Base-by-base conservation (phyloP, 2,329 filamentous ascomycete genomes). In the Penicillium brevicompactum region DNA sequence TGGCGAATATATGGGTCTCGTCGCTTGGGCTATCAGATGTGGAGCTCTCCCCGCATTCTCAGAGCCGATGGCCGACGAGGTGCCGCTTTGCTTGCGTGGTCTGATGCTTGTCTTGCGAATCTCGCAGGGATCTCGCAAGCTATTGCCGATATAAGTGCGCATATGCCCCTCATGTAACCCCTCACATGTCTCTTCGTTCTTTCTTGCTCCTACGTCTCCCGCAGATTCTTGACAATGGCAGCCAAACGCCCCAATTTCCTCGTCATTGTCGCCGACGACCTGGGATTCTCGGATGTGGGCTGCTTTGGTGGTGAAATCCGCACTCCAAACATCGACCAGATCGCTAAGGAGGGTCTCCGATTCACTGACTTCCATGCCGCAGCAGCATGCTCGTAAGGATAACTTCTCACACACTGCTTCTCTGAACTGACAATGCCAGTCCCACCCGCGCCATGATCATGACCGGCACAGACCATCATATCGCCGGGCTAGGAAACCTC, bases 301-400 rank as follows among this genome's bases (percentile, higher is more conserved):
- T 81, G 80, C 63, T 87, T 84, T 61, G 84, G 84, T 42, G 78
- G 81, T 58, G 83, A 87, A 69, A 86, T 87, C 62, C 77, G 78
- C 34, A 87, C 84, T 0, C 84, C 84, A 0, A 81, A 84, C 62
- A 74, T 87, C 37, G 81, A 86, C 69, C 80, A 78, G 37, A 68
- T 84, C 3, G 78, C 81, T 2, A 71, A 76, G 70, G 71, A 78
- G 51, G 80, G 84, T 30, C 70, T 87, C 18, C 80, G 84, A 5
- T 85, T 87, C 64, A 87, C 84, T 0, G 82, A 87, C 62, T 87
- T 86, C 68, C 85, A 88, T 64, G 82, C 84, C 1, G 85, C 86
- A 0, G 82, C 84, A 2, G 85, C 85, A 48, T 88, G 84, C 70
- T 87, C 84, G 47, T 74, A 51, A 46, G 70, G 64, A 5, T 16